phyloP scores from a whole-genome alignment of 768 basidiomycete species.

The Infundibulicybe gibba region DNA sequence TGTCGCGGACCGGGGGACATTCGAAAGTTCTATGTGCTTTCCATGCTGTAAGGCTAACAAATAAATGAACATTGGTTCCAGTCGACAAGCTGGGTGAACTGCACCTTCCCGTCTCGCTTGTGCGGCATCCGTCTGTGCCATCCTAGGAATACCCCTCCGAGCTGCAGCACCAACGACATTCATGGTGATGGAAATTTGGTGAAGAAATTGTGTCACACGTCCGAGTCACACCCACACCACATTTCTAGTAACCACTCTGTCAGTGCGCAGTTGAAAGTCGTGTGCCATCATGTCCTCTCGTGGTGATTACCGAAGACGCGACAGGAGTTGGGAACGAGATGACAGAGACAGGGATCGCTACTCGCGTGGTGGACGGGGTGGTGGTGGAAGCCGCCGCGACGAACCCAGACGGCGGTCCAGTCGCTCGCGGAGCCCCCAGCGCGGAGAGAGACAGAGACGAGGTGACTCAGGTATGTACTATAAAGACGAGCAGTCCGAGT shows the following conservation, averaged over 20 bases:
- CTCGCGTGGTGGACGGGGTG: slow-evolving; percentile 29
- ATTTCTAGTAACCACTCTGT: slow-evolving; percentile 4
- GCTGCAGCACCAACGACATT: background rate
- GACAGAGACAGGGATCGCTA: slow-evolving; percentile 45
- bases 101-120: background rate
- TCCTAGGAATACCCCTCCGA: too few species aligned
- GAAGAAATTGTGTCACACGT: background rate
- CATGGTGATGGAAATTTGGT: slow-evolving; percentile 1
- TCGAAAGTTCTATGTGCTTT: slow-evolving; percentile 42
- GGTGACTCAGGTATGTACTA: slow-evolving; percentile 16
- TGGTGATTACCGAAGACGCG: slow-evolving; percentile 49
- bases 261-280: too few species aligned
- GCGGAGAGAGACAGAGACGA: slow-evolving; percentile 37
- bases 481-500: background rate
- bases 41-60: slow-evolving; percentile 18
- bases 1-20: slow-evolving; percentile 49
- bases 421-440: slow-evolving; percentile 46
- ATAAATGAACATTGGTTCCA: background rate
- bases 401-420: slow-evolving; percentile 43
- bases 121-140: too few species aligned
- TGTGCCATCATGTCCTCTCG: slow-evolving; percentile 50
- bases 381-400: slow-evolving; percentile 34
- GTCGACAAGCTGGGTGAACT: background rate
- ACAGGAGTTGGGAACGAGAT: slow-evolving; percentile 63
- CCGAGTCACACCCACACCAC: slow-evolving; percentile 10